Percentiles rank a stretch among this genome's conserved stretches.
These are phyloP conservation scores for Barbatosphaeria neglecta DNA, from an alignment of 495 filamentous ascomycete genomes.

Conservation along the genomic window DNA sequence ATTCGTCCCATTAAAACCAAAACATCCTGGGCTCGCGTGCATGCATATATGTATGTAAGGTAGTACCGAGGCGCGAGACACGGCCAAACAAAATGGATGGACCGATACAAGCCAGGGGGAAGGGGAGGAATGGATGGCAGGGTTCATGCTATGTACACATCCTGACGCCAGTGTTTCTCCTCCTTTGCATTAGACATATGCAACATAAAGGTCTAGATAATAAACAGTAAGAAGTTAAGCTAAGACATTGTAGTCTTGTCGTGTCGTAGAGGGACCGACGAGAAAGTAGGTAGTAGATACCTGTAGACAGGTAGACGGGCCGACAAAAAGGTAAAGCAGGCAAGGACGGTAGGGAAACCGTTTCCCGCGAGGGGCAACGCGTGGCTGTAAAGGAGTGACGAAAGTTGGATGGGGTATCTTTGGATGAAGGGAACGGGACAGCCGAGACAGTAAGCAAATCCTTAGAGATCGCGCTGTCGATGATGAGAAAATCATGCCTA, in stretches of 20 bases:
- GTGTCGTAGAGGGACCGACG: neutral
- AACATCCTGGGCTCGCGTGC: neutral
- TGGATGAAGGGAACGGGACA: neutral
- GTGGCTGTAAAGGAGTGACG: neutral
- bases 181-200: neutral
- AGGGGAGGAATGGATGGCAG: neutral
- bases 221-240: conserved; percentile 1
- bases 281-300: neutral
- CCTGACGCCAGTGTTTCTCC: neutral
- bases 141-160: neutral
- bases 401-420: neutral
- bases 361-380: too few species aligned
- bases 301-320: neutral
- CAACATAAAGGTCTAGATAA: conserved; percentile 1
- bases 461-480: neutral
- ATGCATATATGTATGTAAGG: neutral
- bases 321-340: neutral
- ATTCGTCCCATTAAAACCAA: neutral
- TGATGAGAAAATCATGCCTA: neutral
- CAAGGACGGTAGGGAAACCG: too few species aligned
- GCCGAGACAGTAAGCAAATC: neutral
- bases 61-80: too few species aligned
- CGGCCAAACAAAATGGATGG: too few species aligned
- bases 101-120: too few species aligned
- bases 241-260: neutral